Evolutionary conservation across 106 monocot species (phyloP), one percentile per base, ranked within the genome.

Genomic region (Allium cepa): DNA sequence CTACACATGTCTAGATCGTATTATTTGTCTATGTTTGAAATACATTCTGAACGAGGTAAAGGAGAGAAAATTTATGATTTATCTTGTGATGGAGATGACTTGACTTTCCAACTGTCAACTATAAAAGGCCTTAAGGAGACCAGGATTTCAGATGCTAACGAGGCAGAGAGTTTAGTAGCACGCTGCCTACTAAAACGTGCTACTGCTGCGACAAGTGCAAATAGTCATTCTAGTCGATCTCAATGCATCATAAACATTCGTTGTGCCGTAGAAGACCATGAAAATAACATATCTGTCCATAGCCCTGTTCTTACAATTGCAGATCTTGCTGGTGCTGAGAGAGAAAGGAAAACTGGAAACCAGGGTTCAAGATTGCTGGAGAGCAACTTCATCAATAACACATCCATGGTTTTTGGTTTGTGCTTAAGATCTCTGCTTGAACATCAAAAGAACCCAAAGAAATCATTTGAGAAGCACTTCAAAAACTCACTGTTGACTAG

Each of bases 261-360:
- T 62, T 59, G 72, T 77, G 49, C 64, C 46, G 53, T 64, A 4
- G 72, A 73, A 59, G 52, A 10, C 55, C 64, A 49, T 55, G 26
- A 66, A 46, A 67, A 76, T 57, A 63, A 78, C 45, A 11, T 69
- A 67, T 68, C 66, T 57, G 10, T 50, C 55, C 71, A 68, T 72
- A 74, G 36, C 56, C 67, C 77, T 71, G 73, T 87, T 46, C 84
- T 94, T 46, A 86, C 90, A 10, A 82, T 94, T 57, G 89, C 81
- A 57, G 94, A 94, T 66, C 86, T 94, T 76, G 94, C 94, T 73
- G 94, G 94, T 64, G 90, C 94, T 48, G 94, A 94, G 71, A 79
- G 87, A 69, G 94, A 87, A 73, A 84, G 69, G 46, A 87, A 72
- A 82, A 90, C 94, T 18, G 87, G 94, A 17, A 90, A 80, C 81